phyloP scores from a whole-genome alignment of 2,329 filamentous ascomycete species.

The Botrytis cinerea region DNA sequence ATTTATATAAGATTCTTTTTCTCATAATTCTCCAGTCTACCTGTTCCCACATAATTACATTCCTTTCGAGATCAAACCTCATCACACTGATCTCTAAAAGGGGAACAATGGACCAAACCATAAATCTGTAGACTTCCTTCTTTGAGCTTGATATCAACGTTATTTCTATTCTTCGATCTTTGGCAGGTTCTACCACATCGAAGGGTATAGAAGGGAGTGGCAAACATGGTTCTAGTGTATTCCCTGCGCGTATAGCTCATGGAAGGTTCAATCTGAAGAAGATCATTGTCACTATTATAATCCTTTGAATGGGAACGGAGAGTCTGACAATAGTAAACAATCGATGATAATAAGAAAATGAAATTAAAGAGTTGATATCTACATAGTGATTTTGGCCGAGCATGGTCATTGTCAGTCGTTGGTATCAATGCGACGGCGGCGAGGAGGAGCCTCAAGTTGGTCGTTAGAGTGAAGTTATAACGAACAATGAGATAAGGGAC shows the following conservation, averaged over 20 bases:
- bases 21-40: accelerated
- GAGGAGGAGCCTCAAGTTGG: background rate
- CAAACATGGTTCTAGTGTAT: background rate
- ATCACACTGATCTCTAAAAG: background rate
- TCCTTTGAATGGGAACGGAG: too few species aligned
- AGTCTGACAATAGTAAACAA: too few species aligned
- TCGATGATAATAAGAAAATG: too few species aligned
- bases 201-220: background rate
- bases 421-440: background rate
- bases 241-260: background rate
- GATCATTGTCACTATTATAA: too few species aligned
- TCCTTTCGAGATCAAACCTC: background rate
- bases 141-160: background rate
- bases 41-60: background rate
- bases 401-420: background rate
- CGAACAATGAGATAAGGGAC: background rate
- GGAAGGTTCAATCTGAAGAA: too few species aligned
- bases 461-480: background rate
- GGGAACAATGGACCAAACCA: background rate
- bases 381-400: background rate
- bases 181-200: background rate
- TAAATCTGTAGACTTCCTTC: background rate
- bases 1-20: background rate
- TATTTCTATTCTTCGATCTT: background rate
- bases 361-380: background rate